Conservation (phyloP, 2,329 filamentous ascomycete species). For the Akanthomyces lecanii region DNA sequence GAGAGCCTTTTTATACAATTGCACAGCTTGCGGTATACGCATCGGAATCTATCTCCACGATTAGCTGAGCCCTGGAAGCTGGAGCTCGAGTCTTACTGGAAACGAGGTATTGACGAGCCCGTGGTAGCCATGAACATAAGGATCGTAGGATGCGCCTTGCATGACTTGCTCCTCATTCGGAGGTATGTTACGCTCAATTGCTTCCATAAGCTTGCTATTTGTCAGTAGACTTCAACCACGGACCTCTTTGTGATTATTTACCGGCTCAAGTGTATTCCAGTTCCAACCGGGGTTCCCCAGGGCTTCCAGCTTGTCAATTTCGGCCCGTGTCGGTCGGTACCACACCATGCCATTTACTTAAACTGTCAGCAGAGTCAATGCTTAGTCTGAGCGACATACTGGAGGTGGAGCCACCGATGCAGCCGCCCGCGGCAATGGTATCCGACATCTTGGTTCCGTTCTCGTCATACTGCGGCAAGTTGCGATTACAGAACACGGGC, state of each 20-base stretch:
- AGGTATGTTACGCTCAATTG: conserved; percentile 23
- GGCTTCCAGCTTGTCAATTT: conserved; percentile 22
- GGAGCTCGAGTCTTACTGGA: conserved; percentile 17
- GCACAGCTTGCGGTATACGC: conserved; percentile 22
- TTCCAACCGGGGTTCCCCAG: conserved; percentile 28
- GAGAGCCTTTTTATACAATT: conserved; percentile 22
- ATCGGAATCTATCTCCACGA: conserved; percentile 18
- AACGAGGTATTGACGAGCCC: conserved; percentile 25
- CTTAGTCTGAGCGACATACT: conserved; percentile 17
- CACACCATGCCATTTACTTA: conserved; percentile 26
- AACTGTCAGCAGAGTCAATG: background rate
- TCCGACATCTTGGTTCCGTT: conserved; percentile 18
- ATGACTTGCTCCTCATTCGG: conserved; percentile 20
- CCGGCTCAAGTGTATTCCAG: conserved; percentile 30
- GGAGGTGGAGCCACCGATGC: conserved; percentile 25
- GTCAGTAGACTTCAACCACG: conserved; percentile 17
- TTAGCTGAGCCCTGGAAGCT: background rate
- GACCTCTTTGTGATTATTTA: conserved; percentile 20
- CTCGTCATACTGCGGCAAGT: conserved; percentile 22
- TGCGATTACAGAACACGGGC: conserved; percentile 22
- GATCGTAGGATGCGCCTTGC: conserved; percentile 21
- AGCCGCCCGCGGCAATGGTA: conserved; percentile 23
- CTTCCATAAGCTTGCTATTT: conserved; percentile 18
- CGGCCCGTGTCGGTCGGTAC: conserved; percentile 23
- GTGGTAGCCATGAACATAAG: conserved; percentile 29